Evolutionary conservation across 306 rosid species (phyloP), one percentile per base, ranked within the genome.

Genomic region (Ammopiptanthus mongolicus): DNA sequence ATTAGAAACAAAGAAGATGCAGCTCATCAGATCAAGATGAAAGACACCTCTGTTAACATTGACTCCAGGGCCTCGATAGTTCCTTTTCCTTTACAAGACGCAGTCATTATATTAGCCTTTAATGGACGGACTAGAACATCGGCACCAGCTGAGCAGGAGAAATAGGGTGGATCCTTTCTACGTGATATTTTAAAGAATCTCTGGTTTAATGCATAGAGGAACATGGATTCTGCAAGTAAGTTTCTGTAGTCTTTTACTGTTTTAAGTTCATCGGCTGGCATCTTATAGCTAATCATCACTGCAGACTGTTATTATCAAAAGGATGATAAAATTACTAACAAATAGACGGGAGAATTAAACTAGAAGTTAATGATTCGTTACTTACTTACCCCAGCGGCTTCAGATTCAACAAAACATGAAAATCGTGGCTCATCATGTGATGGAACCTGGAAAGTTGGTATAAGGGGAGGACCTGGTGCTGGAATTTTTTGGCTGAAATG

Each of bases 361-460:
- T 69, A 41, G 1, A 70, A 63, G 44, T 67, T 29, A 62, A 81
- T 37, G 73, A 82, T 31, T 68, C 4, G 64, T 80, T 73, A 65
- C 75, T 58, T 80, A 91, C 96, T 91, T 85, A 94, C 98, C 96
- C 96, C 97, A 37, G 95, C 90, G 69, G 97, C 95, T 81, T 91
- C 98, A 79, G 98, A 94, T 88, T 94, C 98, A 75, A 90, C 86
- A 84, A 88, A 94, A 84, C 96, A 88, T 46, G 98, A 94, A 86
- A 87, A 88, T 0, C 96, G 83, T 46, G 98, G 97, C 71, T 91
- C 93, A 23, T 88, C 88, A 70, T 91, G 98, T 65, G 93, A 85
- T 80, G 93, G 96, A 80, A 91, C 89, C 47, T 77, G 82, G 84
- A 87, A 88, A 78, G 56, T 74, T 75, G 96, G 95, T 66, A 90